Conservation (phyloP, 2,329 filamentous ascomycete genomes). For the Cladorrhinum sp. region DNA sequence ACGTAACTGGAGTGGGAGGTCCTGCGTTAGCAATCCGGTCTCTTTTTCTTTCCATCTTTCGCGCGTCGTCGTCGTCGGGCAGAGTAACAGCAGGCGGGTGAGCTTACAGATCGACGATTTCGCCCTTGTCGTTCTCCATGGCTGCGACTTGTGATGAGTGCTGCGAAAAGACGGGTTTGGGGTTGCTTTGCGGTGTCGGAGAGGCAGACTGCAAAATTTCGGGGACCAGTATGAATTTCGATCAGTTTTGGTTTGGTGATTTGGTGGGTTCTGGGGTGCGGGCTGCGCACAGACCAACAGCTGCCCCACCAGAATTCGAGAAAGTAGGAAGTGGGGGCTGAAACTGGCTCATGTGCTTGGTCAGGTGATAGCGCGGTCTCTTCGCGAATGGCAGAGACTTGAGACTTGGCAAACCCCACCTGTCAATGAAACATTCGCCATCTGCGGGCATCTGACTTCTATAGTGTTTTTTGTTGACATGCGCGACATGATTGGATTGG, state of each 20-base stretch:
- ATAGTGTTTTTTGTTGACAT: slow-evolving; percentile 13
- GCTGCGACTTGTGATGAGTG: slow-evolving; percentile 49
- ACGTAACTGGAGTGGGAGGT: slow-evolving; percentile 66
- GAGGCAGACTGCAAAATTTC: slow-evolving; percentile 31
- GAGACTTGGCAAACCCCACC: slow-evolving; percentile 1
- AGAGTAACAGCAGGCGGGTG: too few relatives aligned
- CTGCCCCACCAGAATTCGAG: slow-evolving; percentile 4
- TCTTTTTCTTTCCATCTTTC: slow-evolving; percentile 9
- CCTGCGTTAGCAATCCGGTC: slow-evolving; percentile 30
- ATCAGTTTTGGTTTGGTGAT: slow-evolving; percentile 26
- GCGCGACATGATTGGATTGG: neutral
- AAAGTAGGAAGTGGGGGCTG: neutral
- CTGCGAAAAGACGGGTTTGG: slow-evolving; percentile 30
- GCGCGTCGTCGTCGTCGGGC: slow-evolving; percentile 8
- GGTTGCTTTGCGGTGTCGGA: slow-evolving; percentile 30
- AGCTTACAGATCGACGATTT: slow-evolving; percentile 96
- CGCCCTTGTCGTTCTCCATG: slow-evolving; percentile 99
- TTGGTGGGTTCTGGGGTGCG: slow-evolving; percentile 28
- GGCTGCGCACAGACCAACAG: slow-evolving; percentile 25
- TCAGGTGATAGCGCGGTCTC: slow-evolving; percentile 32
- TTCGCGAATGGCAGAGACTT: slow-evolving; percentile 18
- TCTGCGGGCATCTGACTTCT: neutral
- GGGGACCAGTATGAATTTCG: slow-evolving; percentile 26
- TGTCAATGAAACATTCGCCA: neutral
- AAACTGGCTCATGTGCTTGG: slow-evolving; percentile 19